Evolutionary conservation across 2,329 filamentous ascomycete species (phyloP), one percentile per base, ranked within the genome.

Genomic region (Talaromyces sp.): DNA sequence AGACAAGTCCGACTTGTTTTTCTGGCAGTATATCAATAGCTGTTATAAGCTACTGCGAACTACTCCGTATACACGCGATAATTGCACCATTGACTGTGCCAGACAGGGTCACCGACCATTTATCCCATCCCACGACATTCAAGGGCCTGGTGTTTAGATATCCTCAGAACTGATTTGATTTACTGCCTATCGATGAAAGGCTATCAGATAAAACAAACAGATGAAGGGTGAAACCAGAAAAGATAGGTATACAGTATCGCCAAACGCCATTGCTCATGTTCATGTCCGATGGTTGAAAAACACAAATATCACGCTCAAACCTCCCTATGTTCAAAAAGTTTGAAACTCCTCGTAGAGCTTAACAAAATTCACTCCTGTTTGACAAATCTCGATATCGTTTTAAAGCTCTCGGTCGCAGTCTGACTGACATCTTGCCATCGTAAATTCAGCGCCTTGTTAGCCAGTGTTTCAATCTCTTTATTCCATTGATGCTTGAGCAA

Each of bases 401-500:
- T 86, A 66, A 86, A 75, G 2, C 77, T 80, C 65, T 88, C 84
- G 59, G 58, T 65, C 3, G 70, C 71, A 13, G 69, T 69, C 58
- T 71, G 67, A 58, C 86, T 82, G 59, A 87, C 81, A 58, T 81
- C 81, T 55, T 80, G 76, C 88, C 88, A 91, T 72, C 89, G 84
- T 63, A 83, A 86, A 36, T 77, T 81, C 75, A 92, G 85, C 61
- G 85, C 83, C 82, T 85, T 88, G 62, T 80, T 81, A 60, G 89
- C 88, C 57, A 88, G 82, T 63, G 81, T 80, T 72, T 88, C 84
- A 39, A 93, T 75, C 75, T 93, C 90, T 57, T 82, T 75, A 73
- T 95, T 93, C 90, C 90, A 93, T 63, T 85, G 81, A 69, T 90
- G 88, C 79, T 93, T 93, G 68, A 88, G 81, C 39, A 85, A 79